Conservation (phyloP, 768 basidiomycete species). For the Suillus clintonianus region DNA sequence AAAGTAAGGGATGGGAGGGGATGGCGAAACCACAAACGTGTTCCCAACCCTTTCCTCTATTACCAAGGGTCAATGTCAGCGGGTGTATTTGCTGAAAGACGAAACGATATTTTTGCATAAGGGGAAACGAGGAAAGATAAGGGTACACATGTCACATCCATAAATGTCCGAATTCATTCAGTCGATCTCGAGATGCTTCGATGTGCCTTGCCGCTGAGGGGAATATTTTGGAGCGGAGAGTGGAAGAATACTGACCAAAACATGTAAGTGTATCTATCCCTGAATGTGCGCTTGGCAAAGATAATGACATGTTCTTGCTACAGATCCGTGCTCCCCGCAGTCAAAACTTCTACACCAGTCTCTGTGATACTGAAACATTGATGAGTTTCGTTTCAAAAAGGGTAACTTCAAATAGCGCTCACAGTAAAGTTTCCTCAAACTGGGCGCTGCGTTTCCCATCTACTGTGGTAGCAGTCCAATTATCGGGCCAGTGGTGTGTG, state of each 20-base stretch:
- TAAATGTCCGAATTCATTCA: conserved; percentile 10
- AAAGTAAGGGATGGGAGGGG: conserved; percentile 17
- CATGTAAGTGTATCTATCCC: not conserved
- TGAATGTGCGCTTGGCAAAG: not conserved
- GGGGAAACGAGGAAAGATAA: conserved; percentile 29
- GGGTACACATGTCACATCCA: conserved; percentile 31
- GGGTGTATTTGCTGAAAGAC: conserved; percentile 9
- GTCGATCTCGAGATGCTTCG: conserved; percentile 20
- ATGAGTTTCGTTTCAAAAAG: not conserved
- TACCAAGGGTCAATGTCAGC: conserved; percentile 29
- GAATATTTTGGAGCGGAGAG: conserved; percentile 18
- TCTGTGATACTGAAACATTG: conserved; percentile 74
- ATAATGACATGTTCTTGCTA: conserved; percentile 9
- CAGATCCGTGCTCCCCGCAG: conserved; percentile 46
- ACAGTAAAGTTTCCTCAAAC: conserved; percentile 97
- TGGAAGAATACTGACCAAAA: conserved; percentile 5
- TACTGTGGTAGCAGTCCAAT: conserved; percentile 93
- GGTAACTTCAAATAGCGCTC: conserved; percentile 32
- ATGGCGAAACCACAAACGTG: conserved; percentile 25
- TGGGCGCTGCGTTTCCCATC: conserved; percentile 94
- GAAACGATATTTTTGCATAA: conserved; percentile 26
- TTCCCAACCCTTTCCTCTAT: conserved; percentile 26
- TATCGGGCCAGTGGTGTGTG: conserved; percentile 86
- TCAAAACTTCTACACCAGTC: conserved; percentile 86
- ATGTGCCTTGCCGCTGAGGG: conserved; percentile 26